phyloP scores from a whole-genome alignment of 1,284 basidiomycete genomes.

The Heterobasidion irregulare region DNA sequence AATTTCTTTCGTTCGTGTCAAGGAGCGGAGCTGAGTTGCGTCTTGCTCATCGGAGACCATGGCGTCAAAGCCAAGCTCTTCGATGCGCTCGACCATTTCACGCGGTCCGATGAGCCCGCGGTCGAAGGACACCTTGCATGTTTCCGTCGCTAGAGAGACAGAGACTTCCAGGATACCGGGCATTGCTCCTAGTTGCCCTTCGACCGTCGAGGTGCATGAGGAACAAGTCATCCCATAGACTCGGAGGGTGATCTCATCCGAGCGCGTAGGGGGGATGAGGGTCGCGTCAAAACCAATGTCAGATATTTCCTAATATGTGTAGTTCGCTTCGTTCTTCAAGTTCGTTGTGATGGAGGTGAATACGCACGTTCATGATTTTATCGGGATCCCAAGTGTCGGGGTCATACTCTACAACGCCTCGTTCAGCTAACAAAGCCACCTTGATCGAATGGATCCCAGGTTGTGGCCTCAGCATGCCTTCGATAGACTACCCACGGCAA shows the following conservation, averaged over 20 bases:
- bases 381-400: constrained; percentile 72
- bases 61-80: constrained; percentile 88
- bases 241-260: constrained; percentile 64
- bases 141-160: constrained; percentile 69
- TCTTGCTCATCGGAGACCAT: constrained; percentile 79
- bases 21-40: constrained; percentile 83
- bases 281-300: constrained; percentile 91
- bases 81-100: constrained; percentile 80
- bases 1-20: constrained; percentile 89
- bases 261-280: constrained; percentile 51
- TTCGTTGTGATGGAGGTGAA: not conserved
- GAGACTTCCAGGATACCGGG: constrained; percentile 72
- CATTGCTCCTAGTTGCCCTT: constrained; percentile 57
- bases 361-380: constrained; percentile 67
- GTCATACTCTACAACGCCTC: constrained; percentile 88
- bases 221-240: constrained; percentile 92
- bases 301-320: constrained; percentile 63
- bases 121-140: constrained; percentile 73
- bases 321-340: not conserved
- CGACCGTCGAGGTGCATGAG: constrained; percentile 75
- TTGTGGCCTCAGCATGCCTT: constrained; percentile 80
- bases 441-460: constrained; percentile 83
- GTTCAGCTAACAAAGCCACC: constrained; percentile 91
- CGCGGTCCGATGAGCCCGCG: constrained; percentile 68
- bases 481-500: constrained; percentile 63